A percentile compares a stretch with the other conserved stretches of the same genome.
These are phyloP conservation scores for Paraphoma chrysanthemicola DNA, from an alignment of 2,329 filamentous ascomycete species.

Conservation along the genomic window DNA sequence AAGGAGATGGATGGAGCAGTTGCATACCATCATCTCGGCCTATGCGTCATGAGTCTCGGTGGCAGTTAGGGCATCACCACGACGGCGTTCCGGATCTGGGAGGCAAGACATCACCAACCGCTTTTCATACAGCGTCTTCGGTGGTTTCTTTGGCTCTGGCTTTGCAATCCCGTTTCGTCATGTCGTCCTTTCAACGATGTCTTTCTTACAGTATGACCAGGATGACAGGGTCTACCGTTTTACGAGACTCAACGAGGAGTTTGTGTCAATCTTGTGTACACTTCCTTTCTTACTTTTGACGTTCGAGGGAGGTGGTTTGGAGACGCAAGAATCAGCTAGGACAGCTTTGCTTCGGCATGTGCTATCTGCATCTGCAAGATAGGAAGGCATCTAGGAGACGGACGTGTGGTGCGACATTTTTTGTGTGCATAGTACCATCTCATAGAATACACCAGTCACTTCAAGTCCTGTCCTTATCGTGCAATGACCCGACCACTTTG, in stretches of 20 bases:
- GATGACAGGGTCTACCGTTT: conserved; percentile 10
- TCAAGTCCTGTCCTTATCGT: conserved; percentile 3
- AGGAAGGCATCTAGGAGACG: conserved; percentile 29
- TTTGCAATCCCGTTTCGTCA: conserved; percentile 12
- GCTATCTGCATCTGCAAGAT: conserved; percentile 19
- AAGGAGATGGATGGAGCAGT: conserved; percentile 13
- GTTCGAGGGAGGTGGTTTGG: conserved; percentile 10
- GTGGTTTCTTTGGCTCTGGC: conserved; percentile 22
- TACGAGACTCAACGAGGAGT: conserved; percentile 3
- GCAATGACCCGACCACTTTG: too few species aligned
- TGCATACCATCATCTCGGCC: conserved; percentile 4
- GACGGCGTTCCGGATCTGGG: conserved; percentile 36
- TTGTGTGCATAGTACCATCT: conserved; percentile 42
- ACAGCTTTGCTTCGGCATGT: conserved; percentile 37
- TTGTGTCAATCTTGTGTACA: conserved; percentile 15
- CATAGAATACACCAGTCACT: conserved; percentile 33
- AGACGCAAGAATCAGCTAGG: conserved; percentile 4
- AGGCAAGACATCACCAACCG: conserved; percentile 20
- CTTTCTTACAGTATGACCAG: conserved; percentile 17
- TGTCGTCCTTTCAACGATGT: conserved; percentile 17
- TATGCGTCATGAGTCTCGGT: not conserved
- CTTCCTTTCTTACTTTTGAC: conserved; percentile 9
- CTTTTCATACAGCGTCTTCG: conserved; percentile 27
- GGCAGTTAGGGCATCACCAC: conserved; percentile 17
- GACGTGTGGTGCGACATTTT: conserved; percentile 18